Evolutionary conservation across 2,329 filamentous ascomycete genomes (phyloP), one percentile per base, ranked within the genome.

Genomic region (Byssoonygena ceratinophila): DNA sequence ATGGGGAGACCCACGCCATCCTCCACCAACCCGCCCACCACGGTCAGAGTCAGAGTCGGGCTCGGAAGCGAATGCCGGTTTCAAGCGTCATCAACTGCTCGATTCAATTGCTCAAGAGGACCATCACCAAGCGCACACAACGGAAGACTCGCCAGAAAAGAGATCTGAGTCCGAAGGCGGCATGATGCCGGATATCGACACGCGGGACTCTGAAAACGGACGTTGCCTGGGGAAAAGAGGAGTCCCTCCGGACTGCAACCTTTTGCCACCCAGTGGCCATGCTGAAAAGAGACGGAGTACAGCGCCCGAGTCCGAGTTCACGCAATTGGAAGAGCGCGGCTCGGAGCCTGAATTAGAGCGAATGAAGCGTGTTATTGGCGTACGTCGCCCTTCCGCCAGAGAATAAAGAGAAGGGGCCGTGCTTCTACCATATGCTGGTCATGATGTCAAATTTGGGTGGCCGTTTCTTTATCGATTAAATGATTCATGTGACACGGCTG

Each of bases 1-100:
- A 1, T 52, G 50, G 50, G 50, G 50, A 37, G 23, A 52, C 14
- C 50, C 50, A 25, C 41, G 31, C 32, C 22, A 40, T 32, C 50
- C 50, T 29, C 50, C 50, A 18, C 50, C 50, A 27, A 22, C 2
- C 16, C 46, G 23, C 46, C 36, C 27, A 14, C 25, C 20, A 22
- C 18, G 46, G 27, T 37, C 32, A 25, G 45, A 37, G 16, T 8
- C 29, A 9, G 36, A n/a, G n/a, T n/a, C n/a, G 16, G 2, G 9
- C 9, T 22, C 32, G n/a, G n/a, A 49, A 40, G 36, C 9, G 23
- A 23, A 31, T 6, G 23, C 12, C 12, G 20, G 8, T n/a, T 18
- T n/a, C 43, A 32, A 45, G 14, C 29, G 44, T 9, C 44, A 46
- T 7, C 7, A 6, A 14, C 20, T 8, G 14, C 22, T 7, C 2